phyloP scores from a whole-genome alignment of 768 basidiomycete species.

The Mycena crocata region DNA sequence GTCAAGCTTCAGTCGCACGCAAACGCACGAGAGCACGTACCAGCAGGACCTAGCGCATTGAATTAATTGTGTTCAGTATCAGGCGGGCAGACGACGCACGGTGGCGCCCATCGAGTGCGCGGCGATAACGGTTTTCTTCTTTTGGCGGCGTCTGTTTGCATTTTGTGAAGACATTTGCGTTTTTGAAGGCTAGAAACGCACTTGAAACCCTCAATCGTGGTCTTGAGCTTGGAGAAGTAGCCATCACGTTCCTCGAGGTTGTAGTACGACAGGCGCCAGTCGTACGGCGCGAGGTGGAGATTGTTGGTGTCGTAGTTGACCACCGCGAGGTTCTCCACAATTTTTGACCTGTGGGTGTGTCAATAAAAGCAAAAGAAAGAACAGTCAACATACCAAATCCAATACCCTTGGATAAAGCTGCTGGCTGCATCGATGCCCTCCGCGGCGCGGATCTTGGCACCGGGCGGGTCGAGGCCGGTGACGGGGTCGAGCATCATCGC shows the following conservation, averaged over 20 bases:
- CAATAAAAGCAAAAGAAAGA: constrained; percentile 6
- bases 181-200: constrained; percentile 45
- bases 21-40: constrained; percentile 50
- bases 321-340: constrained; percentile 94
- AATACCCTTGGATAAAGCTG: constrained; percentile 90
- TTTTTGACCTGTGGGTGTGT: constrained; percentile 73
- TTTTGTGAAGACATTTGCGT: not conserved
- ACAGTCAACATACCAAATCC: constrained; percentile 79
- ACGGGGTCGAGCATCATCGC: constrained; percentile 92
- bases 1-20: constrained; percentile 8
- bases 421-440: constrained; percentile 94
- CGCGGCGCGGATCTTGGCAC: constrained; percentile 88
- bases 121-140: constrained; percentile 83
- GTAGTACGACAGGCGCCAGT: constrained; percentile 87
- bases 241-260: constrained; percentile 94
- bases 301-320: constrained; percentile 95
- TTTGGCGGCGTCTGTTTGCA: constrained; percentile 68
- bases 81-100: constrained; percentile 56
- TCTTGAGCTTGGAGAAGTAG: constrained; percentile 87
- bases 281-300: constrained; percentile 85
- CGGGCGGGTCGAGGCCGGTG: constrained; percentile 91
- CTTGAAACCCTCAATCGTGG: constrained; percentile 84
- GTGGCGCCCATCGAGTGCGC: constrained; percentile 91
- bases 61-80: not conserved
- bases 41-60: constrained; percentile 55